Evolutionary conservation across 768 basidiomycete genomes (phyloP).

Genomic region (Neoboletus brunneissimus): DNA sequence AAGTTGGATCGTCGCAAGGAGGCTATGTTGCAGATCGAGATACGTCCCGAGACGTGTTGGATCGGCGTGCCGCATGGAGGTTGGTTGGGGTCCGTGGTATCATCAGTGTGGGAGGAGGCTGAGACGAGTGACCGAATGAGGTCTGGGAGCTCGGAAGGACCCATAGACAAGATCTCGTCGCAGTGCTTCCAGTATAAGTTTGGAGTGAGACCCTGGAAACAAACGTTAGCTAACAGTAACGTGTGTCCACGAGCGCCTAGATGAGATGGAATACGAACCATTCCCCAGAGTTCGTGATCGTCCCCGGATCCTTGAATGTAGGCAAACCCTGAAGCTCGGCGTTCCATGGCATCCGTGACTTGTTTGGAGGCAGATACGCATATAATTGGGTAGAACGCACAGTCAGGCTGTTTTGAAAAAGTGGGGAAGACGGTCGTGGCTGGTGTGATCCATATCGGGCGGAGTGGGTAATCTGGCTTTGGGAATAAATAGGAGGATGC

Average conservation of each 20-base stretch:
- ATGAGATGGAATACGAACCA: conserved; percentile 41
- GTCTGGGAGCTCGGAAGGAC: conserved; percentile 47
- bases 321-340: conserved; percentile 65
- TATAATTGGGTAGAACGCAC: conserved; percentile 64
- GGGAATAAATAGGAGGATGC: conserved; percentile 71
- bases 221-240: neutral
- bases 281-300: conserved; percentile 89
- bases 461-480: conserved; percentile 57
- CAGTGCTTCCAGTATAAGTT: conserved; percentile 65
- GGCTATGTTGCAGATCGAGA: conserved; percentile 39
- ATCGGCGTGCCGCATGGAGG: conserved; percentile 13
- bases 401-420: conserved; percentile 23
- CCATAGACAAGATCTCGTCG: conserved; percentile 43
- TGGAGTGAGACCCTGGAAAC: conserved; percentile 69
- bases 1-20: conserved; percentile 21
- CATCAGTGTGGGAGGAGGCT: neutral
- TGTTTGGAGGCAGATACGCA: conserved; percentile 86
- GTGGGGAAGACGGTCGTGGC: conserved; percentile 51
- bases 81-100: neutral
- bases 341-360: conserved; percentile 55
- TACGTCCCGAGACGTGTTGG: conserved; percentile 35
- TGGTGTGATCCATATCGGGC: conserved; percentile 88
- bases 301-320: conserved; percentile 96
- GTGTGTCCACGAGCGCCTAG: neutral
- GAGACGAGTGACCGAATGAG: conserved; percentile 21